Conservation (phyloP, 1,284 basidiomycete species). For the Cutaneotrichosporon cutaneum region DNA sequence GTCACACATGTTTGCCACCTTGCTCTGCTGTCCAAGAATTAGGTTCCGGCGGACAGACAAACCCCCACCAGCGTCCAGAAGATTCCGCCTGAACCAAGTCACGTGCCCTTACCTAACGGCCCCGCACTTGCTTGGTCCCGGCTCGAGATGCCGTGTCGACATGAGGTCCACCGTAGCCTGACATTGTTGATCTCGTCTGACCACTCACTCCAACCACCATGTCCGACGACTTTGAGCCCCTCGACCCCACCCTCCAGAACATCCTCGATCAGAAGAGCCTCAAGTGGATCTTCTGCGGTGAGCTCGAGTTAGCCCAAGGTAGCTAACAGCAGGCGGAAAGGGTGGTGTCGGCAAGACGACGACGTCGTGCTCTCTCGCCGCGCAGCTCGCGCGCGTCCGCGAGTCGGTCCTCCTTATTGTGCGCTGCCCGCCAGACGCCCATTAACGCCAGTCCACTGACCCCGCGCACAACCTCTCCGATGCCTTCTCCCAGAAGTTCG, state of each 20-base stretch:
- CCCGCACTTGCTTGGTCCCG: background rate
- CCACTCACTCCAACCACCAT: slow-evolving; percentile 9
- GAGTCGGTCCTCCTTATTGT: slow-evolving; percentile 93
- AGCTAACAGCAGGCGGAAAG: slow-evolving; percentile 71
- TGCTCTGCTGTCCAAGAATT: background rate
- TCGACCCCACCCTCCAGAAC: slow-evolving; percentile 82
- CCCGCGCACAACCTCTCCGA: slow-evolving; percentile 98
- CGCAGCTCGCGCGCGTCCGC: slow-evolving; percentile 80
- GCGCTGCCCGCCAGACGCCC: slow-evolving; percentile 45
- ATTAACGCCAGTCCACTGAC: slow-evolving; percentile 79
- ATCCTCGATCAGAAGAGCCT: slow-evolving; percentile 81
- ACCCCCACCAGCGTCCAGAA: background rate
- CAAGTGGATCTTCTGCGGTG: slow-evolving; percentile 95
- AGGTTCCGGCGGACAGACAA: background rate
- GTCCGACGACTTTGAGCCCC: slow-evolving; percentile 44
- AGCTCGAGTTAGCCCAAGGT: slow-evolving; percentile 45
- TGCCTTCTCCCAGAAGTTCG: slow-evolving; percentile 98
- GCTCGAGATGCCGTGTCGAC: background rate
- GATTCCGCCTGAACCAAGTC: background rate
- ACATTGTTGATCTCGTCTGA: slow-evolving; percentile 3
- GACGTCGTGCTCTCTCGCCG: slow-evolving; percentile 91
- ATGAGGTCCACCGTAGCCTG: background rate
- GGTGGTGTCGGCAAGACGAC: slow-evolving; percentile 93
- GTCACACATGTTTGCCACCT: too few species aligned
- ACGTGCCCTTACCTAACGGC: background rate